Evolutionary conservation across 2,329 filamentous ascomycete species (phyloP), one percentile per base, ranked within the genome.

Genomic region (Penicillium freii): DNA sequence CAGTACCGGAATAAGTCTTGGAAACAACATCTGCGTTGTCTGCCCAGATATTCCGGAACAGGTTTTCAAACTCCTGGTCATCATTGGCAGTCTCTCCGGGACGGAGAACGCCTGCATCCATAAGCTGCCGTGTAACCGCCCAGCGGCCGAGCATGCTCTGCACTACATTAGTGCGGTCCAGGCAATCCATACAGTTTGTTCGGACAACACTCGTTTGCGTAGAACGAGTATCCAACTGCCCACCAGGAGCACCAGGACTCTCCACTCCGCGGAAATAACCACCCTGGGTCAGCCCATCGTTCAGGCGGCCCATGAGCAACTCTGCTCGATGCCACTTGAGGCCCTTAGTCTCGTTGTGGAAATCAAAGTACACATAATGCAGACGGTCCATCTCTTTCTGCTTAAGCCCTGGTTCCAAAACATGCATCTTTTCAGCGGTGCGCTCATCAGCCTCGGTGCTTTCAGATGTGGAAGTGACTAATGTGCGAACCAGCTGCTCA

Each of bases 141-240:
- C 87, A 92, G 51, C 93, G 88, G 10, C 90, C 94, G 57, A 99
- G 85, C 89, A 97, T 96, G 74, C 91, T 96, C 77, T 99, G 94
- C 4, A 99, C 91, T 7, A 99, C 92, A 68, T 99, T 99, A 52
- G 94, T 99, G 52, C 94, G 89, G 75, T 99, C 94, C 15, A 99
- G 84, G 65, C 95, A 99, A 76, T 99, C 94, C 94, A 99, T 99
- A 78, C 94, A 99, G 75, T 99, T 99, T 39, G 94, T 97, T 53
- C 94, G 88, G 62, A 99, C 92, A 17, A 97, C 92, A 60, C 90
- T 92, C 1, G 87, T 91, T 80, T 99, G 94, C 62, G 85, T 82
- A 60, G 85, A 87, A 62, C 92, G 87, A 34, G 91, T 85, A 67
- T 97, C 93, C 13, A 97, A 82, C 19, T 84, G 85, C 31, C 88